phyloP scores from a whole-genome alignment of 306 rosid species.

The Datisca glomerata region DNA sequence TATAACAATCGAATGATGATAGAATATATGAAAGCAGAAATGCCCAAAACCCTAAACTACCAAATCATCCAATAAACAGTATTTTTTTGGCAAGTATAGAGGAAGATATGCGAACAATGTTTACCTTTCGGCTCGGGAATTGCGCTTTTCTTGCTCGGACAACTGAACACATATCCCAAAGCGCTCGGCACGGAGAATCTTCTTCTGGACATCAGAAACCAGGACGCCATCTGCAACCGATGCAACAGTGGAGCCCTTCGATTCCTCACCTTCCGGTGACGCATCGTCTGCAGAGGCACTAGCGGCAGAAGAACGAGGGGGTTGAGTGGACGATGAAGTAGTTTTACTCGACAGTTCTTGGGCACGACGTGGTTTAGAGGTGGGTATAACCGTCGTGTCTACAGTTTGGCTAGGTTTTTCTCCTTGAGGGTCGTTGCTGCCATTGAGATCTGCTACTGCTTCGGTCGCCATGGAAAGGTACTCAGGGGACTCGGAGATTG shows the following conservation, averaged over 20 bases:
- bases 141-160: constrained; percentile 74
- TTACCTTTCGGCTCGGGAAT: constrained; percentile 86
- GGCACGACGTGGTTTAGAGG: constrained; percentile 21
- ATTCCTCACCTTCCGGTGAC: constrained; percentile 16
- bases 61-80: neutral
- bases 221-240: constrained; percentile 20
- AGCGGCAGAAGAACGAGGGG: constrained; percentile 4
- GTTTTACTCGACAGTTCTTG: constrained; percentile 14
- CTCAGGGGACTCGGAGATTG: constrained; percentile 9
- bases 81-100: too few relatives aligned
- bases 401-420: constrained; percentile 56
- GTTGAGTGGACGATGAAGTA: too few relatives aligned
- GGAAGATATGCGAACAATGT: neutral
- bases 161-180: constrained; percentile 75
- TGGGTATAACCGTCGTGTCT: constrained; percentile 15
- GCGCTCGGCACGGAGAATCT: constrained; percentile 85
- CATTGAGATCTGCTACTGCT: constrained; percentile 20
- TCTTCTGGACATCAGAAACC: constrained; percentile 49
- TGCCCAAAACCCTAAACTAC: neutral
- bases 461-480: constrained; percentile 37
- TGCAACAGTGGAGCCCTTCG: constrained; percentile 15
- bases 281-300: constrained; percentile 3
- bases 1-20: neutral
- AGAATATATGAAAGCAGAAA: neutral
- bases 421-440: constrained; percentile 14